Evolutionary conservation across 805 yeast genomes (phyloP), one percentile per base, ranked within the genome.

Genomic region (Yamadazyma phyllophila): DNA sequence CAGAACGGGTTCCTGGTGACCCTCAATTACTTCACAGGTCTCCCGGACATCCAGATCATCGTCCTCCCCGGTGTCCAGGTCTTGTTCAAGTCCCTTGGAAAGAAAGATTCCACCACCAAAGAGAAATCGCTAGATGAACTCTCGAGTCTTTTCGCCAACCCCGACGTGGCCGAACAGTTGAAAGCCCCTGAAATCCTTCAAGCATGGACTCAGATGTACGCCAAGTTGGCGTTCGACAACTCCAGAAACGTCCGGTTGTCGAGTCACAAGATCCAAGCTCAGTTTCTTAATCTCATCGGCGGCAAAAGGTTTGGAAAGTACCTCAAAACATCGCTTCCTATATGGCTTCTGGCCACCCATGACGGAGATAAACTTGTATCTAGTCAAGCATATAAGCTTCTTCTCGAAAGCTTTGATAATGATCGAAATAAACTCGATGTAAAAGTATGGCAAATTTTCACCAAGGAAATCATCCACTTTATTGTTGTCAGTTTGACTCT

Each of bases 81-180:
- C 9, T 69, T 82, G n/a, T 85, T 90, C 70, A 90, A 86, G 59
- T 80, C 86, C 8, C 63, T 91, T 41, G 60, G 85, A 60, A 91
- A 90, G 63, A 80, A 85, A 58, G 96, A 90, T 57, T 77, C 83
- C 6, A 82, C 81, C n/a, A 92, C 98, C 0, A 86, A 83, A 58
- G 96, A 88, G 54, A 87, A 84, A 59, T 89, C 94, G 1, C 67
- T 89, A 20, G 59, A 53, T 5, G 95, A 86, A 35, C 56, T 71
- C 37, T 46, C 59, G 27, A 49, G 49, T 7, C 59, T 85, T 26
- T 55, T 71, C 2, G 50, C 78, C 2, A 17, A 41, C 10, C 20
- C 27, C 2, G 14, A 31, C 13, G 33, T 33, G 15, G 47, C 60
- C 27, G 48, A 55, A 4, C 48, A 51, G 1, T 30, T 50, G 4